Base-by-base conservation (phyloP, 805 yeast species). In the Metschnikowia lunata region DNA sequence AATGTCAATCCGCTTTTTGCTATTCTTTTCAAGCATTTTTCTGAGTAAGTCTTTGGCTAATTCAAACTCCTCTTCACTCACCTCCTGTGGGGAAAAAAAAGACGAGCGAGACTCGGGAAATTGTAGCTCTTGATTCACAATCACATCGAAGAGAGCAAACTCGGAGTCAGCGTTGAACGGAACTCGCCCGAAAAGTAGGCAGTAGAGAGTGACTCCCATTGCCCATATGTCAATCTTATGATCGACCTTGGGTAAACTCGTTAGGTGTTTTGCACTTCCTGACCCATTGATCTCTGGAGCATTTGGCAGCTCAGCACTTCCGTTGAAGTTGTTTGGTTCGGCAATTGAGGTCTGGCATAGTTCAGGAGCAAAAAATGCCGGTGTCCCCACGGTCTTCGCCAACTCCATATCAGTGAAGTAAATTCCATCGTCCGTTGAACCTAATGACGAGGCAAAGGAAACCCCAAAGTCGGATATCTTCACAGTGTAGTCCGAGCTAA, bases 391-490 rank as follows among this genome's bases (percentile, higher is more conserved):
- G 0, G 98, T 91, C 63, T 90, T 91, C 1, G 97, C 95, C 49
- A 91, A 71, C 55, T 91, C 97, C 44, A 82, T 69, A 49, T 89
- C 97, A 46, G 60, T 60, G 15, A 67, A 60, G 26, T 61, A 48
- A 45, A 62, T 60, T 12, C 67, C 68, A 27, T 77, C 79, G 39
- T 78, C 80, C 26, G 58, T 59, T n/a, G 66, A 72, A 45, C 55
- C 59, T 36, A 70, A 58, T 0, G 71, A 65, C 3, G 71, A 62
- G 1, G 91, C 88, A 63, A 87, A 85, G 1, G 97, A 88, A 11
- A 93, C 95, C 23, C 99, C 98, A 66, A 91, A 93, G 67, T 91
- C 99, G n/a, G 95, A 83, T 34, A 91, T 93, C 64, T 93, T 93
- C 26, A 90, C 96, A 7, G 75, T 72, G 42, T 83, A 80, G 52